phyloP scores from a whole-genome alignment of 768 basidiomycete genomes.

The Rubroboletus pulcherrimus region DNA sequence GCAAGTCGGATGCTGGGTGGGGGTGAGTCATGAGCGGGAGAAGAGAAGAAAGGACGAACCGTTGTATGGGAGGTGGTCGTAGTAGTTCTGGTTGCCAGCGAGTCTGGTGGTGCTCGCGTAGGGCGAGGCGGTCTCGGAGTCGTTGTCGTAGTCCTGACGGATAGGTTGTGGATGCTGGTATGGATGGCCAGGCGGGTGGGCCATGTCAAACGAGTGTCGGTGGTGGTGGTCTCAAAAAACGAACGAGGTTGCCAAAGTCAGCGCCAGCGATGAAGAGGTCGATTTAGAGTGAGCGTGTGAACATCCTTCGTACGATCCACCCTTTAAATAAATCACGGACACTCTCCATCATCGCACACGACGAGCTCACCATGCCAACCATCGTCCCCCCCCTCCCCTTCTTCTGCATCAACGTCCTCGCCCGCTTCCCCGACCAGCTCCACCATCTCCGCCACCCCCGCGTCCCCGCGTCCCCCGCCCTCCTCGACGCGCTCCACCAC shows the following conservation, averaged over 20 bases:
- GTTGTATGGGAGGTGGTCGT: conserved; percentile 26
- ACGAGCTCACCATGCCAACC: background rate
- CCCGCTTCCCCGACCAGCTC: conserved; percentile 38
- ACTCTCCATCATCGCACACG: background rate
- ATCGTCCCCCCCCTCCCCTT: conserved; percentile 48
- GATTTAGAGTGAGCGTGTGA: conserved; percentile 16
- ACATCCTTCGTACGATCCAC: background rate
- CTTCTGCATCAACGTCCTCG: conserved; percentile 47
- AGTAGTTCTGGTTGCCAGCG: conserved; percentile 40
- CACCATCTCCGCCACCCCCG: conserved; percentile 33
- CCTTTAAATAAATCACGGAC: background rate
- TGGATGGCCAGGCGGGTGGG: conserved; percentile 39
- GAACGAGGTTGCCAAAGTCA: conserved; percentile 13
- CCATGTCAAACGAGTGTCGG: conserved; percentile 30
- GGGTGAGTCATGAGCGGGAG: background rate
- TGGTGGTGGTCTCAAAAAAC: conserved; percentile 3
- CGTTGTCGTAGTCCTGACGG: conserved; percentile 40
- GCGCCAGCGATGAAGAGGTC: conserved; percentile 26
- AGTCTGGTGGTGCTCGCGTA: conserved; percentile 59
- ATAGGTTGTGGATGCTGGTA: conserved; percentile 30
- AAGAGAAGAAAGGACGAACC: conserved; percentile 8
- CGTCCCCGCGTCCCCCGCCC: conserved; percentile 42
- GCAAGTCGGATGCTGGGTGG: conserved; percentile 14
- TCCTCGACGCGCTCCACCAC: conserved; percentile 32
- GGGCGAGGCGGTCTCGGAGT: conserved; percentile 51